Evolutionary conservation across 495 filamentous ascomycete species (phyloP), one percentile per base, ranked within the genome.

Genomic region (Trichocladium uniseriatum): DNA sequence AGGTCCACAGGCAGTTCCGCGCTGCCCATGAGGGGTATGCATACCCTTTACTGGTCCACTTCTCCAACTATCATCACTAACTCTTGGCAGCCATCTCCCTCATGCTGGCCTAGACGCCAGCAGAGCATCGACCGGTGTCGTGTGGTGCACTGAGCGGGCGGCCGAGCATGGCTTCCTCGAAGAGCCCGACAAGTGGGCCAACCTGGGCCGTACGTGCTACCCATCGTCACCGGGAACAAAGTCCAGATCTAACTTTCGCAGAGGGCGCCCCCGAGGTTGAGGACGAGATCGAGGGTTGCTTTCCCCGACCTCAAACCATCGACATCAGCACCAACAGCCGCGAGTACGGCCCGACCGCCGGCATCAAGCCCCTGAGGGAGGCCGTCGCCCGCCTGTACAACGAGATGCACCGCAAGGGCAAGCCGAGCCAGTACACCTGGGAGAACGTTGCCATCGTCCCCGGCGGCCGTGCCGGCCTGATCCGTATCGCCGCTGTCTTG

Each of bases 391-490:
- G 79, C 43, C 77, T 97, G 49, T 97, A 97, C 74, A 96, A 97
- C 60, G 82, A 80, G 60, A 88, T 94, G 66, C 89, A 95, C 60
- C 81, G 91, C 37, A 72, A 90, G 67, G 87, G 85, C 50, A 89
- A 92, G 69, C 71, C 75, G n/a, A 90, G 84, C 63, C 75, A 94
- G 67, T 96, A 97, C 63, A 89, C 84, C n/a, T 95, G 88, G 84
- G 91, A 96, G 71, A 96, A 97, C 68, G 91, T 96, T n/a, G 89
- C 86, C 67, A 94, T 97, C 61, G 91, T 97, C 4, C 91, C 91
- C 35, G 91, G 91, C 65, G 91, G 91, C 21, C 76, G 91, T 53
- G 90, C 91, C 14, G 91, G 91, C 20, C 71, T 97, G 70, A 94
- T 96, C 53, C 79, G 91, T 40, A 94, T 96, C 68, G 89, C 91